Evolutionary conservation across 2,329 filamentous ascomycete species (phyloP), one percentile per base, ranked within the genome.

Genomic region (Daldinia sp.): DNA sequence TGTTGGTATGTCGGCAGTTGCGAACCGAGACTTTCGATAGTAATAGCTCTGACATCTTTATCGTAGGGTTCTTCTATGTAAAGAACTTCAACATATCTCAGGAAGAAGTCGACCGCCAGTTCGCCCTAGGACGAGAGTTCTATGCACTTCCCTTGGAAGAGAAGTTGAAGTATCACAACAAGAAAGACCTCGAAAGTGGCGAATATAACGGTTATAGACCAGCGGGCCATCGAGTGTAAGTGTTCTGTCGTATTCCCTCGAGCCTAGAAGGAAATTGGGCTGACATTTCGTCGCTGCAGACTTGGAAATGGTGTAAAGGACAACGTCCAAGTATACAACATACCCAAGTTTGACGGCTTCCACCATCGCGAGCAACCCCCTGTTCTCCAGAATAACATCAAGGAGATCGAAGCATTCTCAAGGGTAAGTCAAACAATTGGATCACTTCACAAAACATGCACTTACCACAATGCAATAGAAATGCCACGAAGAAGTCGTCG

Each of bases 31-130:
- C 7, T 37, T 20, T 5, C 2, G 4, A 6, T 12, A 23, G 0
- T 5, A 39, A 12, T 4, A 3, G 23, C 30, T 58, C 66, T 71
- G 20, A 67, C 48, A 26, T n/a, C n/a, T 26, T 7, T 6, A 12
- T 10, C 18, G 4, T 10, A 60, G 84, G 85, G 4, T 86, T 89
- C 79, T 90, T 89, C 76, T 88, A 89, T 65, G 85, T 90, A 1
- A 87, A 84, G 66, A 89, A 90, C 77, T 90, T 87, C 71, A 86
- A 85, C 68, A 85, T 90, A 18, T 79, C 80, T 0, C 87, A 90
- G 74, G 85, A 87, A 44, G 82, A 85, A 30, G 84, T 90, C 0
- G 85, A 90, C 65, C 78, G 79, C 1, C 88, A 90, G 63, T 90
- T 90, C 65, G 85, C 87, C 2, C 80, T 90, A 0, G 88, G 86